Evolutionary conservation across 805 yeast genomes (phyloP).

Genomic region (Priceomyces melissophilus): DNA sequence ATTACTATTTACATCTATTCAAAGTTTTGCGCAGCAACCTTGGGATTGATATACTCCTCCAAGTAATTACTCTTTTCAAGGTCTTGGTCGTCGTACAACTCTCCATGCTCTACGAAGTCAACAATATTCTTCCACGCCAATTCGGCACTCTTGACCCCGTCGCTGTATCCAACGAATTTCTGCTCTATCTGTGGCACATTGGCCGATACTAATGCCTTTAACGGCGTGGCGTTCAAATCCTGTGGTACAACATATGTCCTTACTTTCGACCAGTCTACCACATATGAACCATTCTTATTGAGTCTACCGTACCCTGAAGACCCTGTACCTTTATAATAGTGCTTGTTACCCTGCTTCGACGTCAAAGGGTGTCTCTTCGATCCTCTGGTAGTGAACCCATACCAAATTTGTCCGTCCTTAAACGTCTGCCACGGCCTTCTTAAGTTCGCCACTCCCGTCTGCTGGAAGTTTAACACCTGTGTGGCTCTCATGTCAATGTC

Average conservation of each 20-base stretch:
- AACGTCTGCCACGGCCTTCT: slow-evolving; percentile 88
- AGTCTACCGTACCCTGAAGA: slow-evolving; percentile 88
- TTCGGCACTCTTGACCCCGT: slow-evolving; percentile 72
- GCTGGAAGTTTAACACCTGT: slow-evolving; percentile 42
- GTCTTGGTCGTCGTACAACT: slow-evolving; percentile 37
- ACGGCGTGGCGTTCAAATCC: slow-evolving; percentile 29
- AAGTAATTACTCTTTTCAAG: slow-evolving; percentile 31
- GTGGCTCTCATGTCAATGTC: slow-evolving; percentile 47
- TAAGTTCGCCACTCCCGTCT: slow-evolving; percentile 44
- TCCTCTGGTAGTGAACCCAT: slow-evolving; percentile 75
- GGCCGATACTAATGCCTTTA: slow-evolving; percentile 77
- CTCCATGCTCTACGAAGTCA: slow-evolving; percentile 77
- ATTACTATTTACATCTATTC: no score
- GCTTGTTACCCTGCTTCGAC: slow-evolving; percentile 92
- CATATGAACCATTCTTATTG: slow-evolving; percentile 70
- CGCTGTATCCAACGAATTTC: slow-evolving; percentile 61
- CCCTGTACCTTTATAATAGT: slow-evolving; percentile 93
- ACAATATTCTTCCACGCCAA: slow-evolving; percentile 68
- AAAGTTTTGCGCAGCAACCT: slow-evolving; percentile 9
- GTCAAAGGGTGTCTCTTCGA: slow-evolving; percentile 80
- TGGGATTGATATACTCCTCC: slow-evolving; percentile 36
- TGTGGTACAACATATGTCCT: slow-evolving; percentile 86
- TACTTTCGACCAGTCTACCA: slow-evolving; percentile 79
- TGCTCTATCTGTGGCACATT: slow-evolving; percentile 69
- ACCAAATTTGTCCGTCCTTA: slow-evolving; percentile 79